Evolutionary conservation across 495 filamentous ascomycete genomes (phyloP).

Genomic region (Chaetomium cochliodes): DNA sequence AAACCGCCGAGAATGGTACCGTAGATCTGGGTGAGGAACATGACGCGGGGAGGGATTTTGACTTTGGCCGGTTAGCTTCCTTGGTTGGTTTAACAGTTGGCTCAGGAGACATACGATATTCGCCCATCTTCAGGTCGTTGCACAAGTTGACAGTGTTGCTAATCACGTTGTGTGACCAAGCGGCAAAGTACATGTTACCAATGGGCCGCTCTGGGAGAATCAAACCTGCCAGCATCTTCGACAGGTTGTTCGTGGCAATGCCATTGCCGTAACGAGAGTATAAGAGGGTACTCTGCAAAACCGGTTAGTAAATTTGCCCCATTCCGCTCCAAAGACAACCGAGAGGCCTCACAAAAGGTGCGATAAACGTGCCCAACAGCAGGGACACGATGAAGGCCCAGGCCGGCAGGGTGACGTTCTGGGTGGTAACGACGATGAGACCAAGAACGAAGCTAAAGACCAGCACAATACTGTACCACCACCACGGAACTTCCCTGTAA

Average conservation of each 20-base stretch:
- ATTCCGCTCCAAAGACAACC: background rate
- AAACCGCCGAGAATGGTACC: conserved; percentile 45
- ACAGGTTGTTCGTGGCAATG: conserved; percentile 42
- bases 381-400: conserved; percentile 58
- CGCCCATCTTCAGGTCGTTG: conserved; percentile 38
- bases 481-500: conserved; percentile 55
- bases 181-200: conserved; percentile 45
- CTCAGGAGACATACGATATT: conserved; percentile 27
- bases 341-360: conserved; percentile 38
- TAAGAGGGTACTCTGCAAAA: conserved; percentile 33
- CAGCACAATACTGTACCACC: conserved; percentile 54
- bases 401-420: conserved; percentile 51
- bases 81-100: background rate
- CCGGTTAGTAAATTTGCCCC: background rate
- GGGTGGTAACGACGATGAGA: conserved; percentile 42
- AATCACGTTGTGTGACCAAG: conserved; percentile 30
- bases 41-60: conserved; percentile 43
- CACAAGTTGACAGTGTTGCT: conserved; percentile 32
- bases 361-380: conserved; percentile 37
- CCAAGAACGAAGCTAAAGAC: conserved; percentile 51
- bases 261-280: conserved; percentile 39
- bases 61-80: conserved; percentile 33
- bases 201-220: conserved; percentile 37
- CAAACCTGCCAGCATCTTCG: conserved; percentile 40
- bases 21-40: conserved; percentile 44